Base-by-base conservation (phyloP, 2,329 filamentous ascomycete species). In the Dryadomyces sulphureus region DNA sequence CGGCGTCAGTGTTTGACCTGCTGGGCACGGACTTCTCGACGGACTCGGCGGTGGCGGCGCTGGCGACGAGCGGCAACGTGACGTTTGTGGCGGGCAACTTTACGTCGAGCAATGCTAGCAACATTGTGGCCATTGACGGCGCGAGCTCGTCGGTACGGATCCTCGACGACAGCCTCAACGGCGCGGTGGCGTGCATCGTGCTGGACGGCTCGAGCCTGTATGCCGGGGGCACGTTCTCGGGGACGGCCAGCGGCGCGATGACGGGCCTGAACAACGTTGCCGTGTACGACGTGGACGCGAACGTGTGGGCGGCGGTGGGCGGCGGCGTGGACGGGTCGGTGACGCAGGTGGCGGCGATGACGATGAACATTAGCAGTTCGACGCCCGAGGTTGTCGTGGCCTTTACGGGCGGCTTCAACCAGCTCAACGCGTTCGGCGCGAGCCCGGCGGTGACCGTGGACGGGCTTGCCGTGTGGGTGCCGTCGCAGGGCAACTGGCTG, bases 381-480 rank as follows among this genome's bases (percentile, higher is more conserved):
- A 69, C 70, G 17, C 73, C 79, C 0, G 86, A 94, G 59, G 73
- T 75, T 12, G 85, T 83, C 20, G 73, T 96, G 51, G 79, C 82
- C 2, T 68, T 98, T 49, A 90, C 80, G 42, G 92, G 92, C 6
- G 70, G 77, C 49, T 98, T 98, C 60, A 72, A 75, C 16, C 68
- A 78, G 45, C 77, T 94, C 50, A 72, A 81, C 24, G 74, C 72
- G 0, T 90, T 87, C 54, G 77, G 67, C 32, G 68, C 69, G 52
- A 80, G 80, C 53, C 61, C 70, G 7, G 73, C 77, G 9, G 70
- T 80, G 24, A 56, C 72, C 8, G 83, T 79, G 1, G 63, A 77
- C 43, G 88, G 89, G 2, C 87, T 98, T 56, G 90, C 87, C 14
- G 70, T 96, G 34, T 98, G 92, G 92, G 81, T 96, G 7, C 85